phyloP scores from a whole-genome alignment of 2,329 filamentous ascomycete genomes.

The Colletotrichum falcatum region DNA sequence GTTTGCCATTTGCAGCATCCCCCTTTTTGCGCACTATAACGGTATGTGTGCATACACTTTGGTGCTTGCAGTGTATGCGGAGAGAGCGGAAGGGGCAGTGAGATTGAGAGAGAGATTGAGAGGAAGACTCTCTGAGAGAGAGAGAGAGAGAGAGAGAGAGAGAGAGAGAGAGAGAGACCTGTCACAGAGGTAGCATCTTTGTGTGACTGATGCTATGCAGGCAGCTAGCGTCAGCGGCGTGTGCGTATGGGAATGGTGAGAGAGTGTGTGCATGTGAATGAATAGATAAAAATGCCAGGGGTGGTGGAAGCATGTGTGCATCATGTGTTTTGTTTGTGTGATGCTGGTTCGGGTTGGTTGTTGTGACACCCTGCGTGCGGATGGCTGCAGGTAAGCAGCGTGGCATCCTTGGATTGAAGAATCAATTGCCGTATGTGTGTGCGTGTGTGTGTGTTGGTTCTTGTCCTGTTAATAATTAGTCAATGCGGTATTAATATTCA shows the following conservation, averaged over 20 bases:
- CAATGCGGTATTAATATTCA: not conserved
- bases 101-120: no score
- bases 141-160: not conserved
- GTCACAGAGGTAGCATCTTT: constrained; percentile 26
- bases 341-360: not conserved
- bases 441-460: not conserved
- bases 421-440: not conserved
- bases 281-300: not conserved
- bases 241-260: not conserved
- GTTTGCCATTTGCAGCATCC: not conserved
- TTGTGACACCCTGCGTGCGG: not conserved
- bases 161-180: not conserved
- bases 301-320: not conserved
- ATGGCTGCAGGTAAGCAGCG: not conserved
- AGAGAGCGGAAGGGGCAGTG: not conserved
- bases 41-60: not conserved
- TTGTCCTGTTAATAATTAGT: no score
- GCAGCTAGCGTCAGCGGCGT: not conserved
- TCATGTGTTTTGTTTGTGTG: not conserved
- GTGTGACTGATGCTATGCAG: constrained; percentile 35
- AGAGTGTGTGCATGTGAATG: not conserved
- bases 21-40: not conserved
- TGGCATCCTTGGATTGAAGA: not conserved
- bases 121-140: not conserved
- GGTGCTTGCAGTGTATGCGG: not conserved